Base-by-base conservation (phyloP, 2,329 filamentous ascomycete genomes). In the Aspergillus caelatus region DNA sequence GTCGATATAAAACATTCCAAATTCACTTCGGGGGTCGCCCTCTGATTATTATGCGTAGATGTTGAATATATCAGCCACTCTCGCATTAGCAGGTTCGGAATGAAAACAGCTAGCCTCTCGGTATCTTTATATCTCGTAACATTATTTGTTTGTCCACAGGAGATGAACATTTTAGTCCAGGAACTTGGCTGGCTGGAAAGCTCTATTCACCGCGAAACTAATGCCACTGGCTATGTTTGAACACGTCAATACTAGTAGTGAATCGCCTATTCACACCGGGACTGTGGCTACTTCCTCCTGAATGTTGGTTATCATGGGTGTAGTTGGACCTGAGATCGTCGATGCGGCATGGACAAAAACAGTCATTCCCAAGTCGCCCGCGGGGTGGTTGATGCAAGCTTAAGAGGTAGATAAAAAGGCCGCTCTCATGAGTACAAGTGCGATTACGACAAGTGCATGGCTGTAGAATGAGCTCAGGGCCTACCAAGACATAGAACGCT, bases 61-160 rank as follows among this genome's bases (percentile, higher is more conserved):
- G 41, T 46, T 8, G 23, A 39, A 30, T 9, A 73, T 67, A 54
- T 82, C 79, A 8, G 81, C 71, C n/a, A 82, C 77, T 3, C 82
- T 82, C 0, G 82, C 82, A 61, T 84, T 84, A 19, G 80, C 82
- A 64, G 81, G 84, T 34, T 84, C 81, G 62, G 83, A 82, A 69
- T 84, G 82, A n/a, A 84, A 71, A 6, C 74, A 69, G 12, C 74
- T 69, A 3, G 67, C 62, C 71, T 68, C 70, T 79, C 83, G 12
- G 78, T 41, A 8, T 19, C 16, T 4, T 41, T 41, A 41, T 9
- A 41, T 19, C 71, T 26, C 4, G 21, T 1, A 12, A 21, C 28
- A n/a, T 30, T 30, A 12, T 46, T 48, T 16, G 21, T 39, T 50
- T 39, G 23, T 39, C 41, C 36, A 21, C 21, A 57, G n/a, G 14